phyloP scores from a whole-genome alignment of 352 stramenopile genomes.

The Globisporangium solare region DNA sequence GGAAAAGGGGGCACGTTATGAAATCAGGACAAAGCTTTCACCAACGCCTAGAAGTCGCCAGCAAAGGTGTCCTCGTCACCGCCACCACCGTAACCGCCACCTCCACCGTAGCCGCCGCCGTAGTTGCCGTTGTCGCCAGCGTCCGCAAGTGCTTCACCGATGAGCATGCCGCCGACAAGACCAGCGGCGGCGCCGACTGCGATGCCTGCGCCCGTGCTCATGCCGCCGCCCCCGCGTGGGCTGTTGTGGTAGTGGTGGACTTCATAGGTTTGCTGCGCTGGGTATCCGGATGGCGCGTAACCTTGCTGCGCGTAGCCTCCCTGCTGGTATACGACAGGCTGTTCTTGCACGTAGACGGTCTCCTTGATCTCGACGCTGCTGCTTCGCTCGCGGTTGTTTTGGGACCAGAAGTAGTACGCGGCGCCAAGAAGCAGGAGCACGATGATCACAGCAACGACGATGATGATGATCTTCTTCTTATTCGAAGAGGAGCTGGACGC shows the following conservation, averaged over 20 bases:
- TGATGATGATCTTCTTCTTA: conserved; percentile 19
- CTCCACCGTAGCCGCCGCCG: conserved; percentile 7
- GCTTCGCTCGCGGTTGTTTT: conserved; percentile 28
- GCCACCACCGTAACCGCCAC: conserved; percentile 3
- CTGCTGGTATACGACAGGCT: conserved; percentile 26
- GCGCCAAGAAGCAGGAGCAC: conserved; percentile 30
- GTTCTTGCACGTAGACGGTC: conserved; percentile 26
- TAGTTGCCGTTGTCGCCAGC: conserved; percentile 9
- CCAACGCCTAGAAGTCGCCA: conserved; percentile 12
- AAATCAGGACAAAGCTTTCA: too few relatives aligned
- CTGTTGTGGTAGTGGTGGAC: conserved; percentile 14
- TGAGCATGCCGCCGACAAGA: conserved; percentile 17
- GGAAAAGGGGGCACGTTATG: too few relatives aligned
- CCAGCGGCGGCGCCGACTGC: conserved; percentile 16
- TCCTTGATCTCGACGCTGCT: conserved; percentile 20
- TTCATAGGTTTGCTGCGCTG: conserved; percentile 17
- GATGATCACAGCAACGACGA: conserved; percentile 27
- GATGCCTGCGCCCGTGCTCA: conserved; percentile 14
- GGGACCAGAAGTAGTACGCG: conserved; percentile 28
- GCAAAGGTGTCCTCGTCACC: conserved; percentile 13
- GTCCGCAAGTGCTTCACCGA: conserved; percentile 19
- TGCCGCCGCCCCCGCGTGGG: conserved; percentile 11
- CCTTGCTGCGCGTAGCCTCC: conserved; percentile 34
- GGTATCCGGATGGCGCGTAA: conserved; percentile 32
- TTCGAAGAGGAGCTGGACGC: conserved; percentile 26